Percentiles rank a stretch among this genome's conserved stretches.
Evolutionary conservation across 2,329 filamentous ascomycete species (phyloP).

Genomic region (Immersiporthe knoxdaviesiana): DNA sequence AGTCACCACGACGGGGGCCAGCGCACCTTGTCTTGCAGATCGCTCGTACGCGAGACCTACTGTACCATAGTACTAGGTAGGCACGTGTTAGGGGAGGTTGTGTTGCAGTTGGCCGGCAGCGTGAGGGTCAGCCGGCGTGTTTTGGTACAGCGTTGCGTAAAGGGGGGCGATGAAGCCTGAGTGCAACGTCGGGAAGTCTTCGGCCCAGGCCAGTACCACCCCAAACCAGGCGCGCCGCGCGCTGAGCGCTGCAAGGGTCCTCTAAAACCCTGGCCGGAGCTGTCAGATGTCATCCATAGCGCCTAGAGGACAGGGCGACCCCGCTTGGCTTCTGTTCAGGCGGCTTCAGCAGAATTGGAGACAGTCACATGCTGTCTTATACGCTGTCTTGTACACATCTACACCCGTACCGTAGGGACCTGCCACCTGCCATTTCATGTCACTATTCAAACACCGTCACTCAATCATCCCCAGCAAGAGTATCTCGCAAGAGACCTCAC

Average conservation of each 20-base stretch:
- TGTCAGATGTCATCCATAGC: constrained; percentile 5
- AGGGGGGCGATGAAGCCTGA: not conserved
- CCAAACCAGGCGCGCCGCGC: not conserved
- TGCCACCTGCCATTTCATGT: not conserved
- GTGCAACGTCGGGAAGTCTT: constrained; percentile 1
- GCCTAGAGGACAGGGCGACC: no score
- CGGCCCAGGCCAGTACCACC: not conserved
- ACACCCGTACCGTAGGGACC: no score
- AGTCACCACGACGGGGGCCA: constrained; percentile 1
- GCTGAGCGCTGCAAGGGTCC: not conserved
- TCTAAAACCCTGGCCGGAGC: not conserved
- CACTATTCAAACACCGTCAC: not conserved
- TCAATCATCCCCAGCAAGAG: not conserved
- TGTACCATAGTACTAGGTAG: no score
- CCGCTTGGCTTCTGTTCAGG: not conserved
- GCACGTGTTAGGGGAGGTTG: not conserved
- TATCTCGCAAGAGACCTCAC: not conserved
- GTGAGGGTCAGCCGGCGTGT: not conserved
- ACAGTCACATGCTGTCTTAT: not conserved
- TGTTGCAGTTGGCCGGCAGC: constrained; percentile 4
- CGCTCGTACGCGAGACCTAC: not conserved
- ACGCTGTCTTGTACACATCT: not conserved
- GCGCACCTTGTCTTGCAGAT: constrained; percentile 7
- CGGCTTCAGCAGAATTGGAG: not conserved
- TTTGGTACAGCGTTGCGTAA: constrained; percentile 11